These are phyloP conservation scores for Exobasidium cylindrosporum DNA, from an alignment of 1,284 basidiomycete species.

Conservation along the genomic window DNA sequence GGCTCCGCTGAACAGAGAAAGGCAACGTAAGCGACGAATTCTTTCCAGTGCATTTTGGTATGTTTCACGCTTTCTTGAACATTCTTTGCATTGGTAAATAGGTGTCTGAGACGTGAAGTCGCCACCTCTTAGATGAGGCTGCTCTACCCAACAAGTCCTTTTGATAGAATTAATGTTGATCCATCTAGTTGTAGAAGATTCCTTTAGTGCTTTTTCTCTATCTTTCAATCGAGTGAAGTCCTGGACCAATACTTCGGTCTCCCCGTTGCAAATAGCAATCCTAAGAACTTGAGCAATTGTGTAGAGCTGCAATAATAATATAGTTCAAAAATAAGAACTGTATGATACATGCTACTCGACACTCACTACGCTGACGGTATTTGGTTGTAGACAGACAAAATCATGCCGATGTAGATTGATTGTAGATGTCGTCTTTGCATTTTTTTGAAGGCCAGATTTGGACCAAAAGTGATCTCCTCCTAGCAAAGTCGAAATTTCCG, in stretches of 20 bases:
- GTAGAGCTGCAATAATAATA: background rate
- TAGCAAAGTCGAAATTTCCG: background rate
- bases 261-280: background rate
- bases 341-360: too few relatives aligned
- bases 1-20: slow-evolving; percentile 1
- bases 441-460: background rate
- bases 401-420: background rate
- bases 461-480: background rate
- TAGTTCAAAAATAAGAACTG: too few relatives aligned
- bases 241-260: background rate
- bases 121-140: background rate
- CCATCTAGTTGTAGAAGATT: background rate
- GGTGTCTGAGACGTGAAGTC: background rate
- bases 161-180: background rate
- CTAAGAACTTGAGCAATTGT: background rate
- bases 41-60: background rate
- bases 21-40: background rate
- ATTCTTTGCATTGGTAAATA: background rate
- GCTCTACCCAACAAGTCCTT: background rate
- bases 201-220: background rate
- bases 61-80: background rate
- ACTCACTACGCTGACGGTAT: background rate
- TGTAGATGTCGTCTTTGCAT: background rate
- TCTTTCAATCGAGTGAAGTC: background rate
- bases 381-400: background rate